A percentile compares a stretch with the other conserved stretches of the same genome.
Conservation (phyloP, 78 protist species). For the Dictyostelium brefeldianum region DNA sequence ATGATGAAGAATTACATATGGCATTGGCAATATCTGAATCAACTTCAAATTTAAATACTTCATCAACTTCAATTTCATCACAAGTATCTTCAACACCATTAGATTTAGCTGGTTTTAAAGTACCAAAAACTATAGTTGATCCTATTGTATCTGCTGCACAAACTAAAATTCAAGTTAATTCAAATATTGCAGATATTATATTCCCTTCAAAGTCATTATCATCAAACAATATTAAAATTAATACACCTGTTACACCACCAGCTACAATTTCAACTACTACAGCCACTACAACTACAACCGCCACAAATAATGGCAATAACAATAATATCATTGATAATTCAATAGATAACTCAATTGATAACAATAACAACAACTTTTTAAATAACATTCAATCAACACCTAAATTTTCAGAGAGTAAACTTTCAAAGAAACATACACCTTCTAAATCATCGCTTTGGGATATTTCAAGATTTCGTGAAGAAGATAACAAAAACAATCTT, state of each 20-base stretch:
- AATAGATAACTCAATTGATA: background rate
- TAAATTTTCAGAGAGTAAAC: slow-evolving; percentile 22
- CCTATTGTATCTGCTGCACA: background rate
- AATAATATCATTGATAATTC: background rate
- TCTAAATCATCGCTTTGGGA: background rate
- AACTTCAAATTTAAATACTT: background rate
- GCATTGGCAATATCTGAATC: slow-evolving; percentile 54
- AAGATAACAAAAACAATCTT: background rate
- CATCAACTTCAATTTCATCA: background rate
- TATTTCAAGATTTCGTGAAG: slow-evolving; percentile 25
- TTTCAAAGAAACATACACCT: slow-evolving; percentile 44
- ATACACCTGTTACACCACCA: background rate
- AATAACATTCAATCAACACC: slow-evolving; percentile 16
- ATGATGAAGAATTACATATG: slow-evolving; percentile 12
- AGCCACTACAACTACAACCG: background rate
- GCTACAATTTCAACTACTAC: background rate
- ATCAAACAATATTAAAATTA: background rate
- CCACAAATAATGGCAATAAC: background rate
- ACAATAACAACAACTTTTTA: too few species aligned
- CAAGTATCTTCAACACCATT: slow-evolving; percentile 52
- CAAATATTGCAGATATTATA: slow-evolving; percentile 35
- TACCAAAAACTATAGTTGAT: background rate
- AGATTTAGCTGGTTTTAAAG: slow-evolving; percentile 70
- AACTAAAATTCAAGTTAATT: background rate
- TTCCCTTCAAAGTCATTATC: slow-evolving; percentile 21